Evolutionary conservation across 1,284 basidiomycete genomes (phyloP), one percentile per base, ranked within the genome.

Genomic region (Agroathelia rolfsii): DNA sequence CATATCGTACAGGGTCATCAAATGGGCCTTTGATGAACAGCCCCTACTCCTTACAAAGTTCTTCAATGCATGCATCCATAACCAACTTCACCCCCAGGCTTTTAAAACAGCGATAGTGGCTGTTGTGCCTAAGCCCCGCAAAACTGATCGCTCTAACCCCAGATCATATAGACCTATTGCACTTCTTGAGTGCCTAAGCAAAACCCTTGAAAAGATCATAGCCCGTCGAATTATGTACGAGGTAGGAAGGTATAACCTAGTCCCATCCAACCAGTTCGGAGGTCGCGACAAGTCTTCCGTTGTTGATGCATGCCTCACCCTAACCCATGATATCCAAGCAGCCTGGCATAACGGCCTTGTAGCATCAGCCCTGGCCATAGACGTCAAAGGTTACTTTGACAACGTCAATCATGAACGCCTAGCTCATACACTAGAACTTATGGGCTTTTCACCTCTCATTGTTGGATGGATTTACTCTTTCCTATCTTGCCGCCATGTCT

Each of bases 311-410:
- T 21, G 45, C 5, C 42, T 52, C 0, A 24, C 45, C 1, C 43
- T 52, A 21, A 32, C 35, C 0, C 45, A 55, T 25, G 52, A 54
- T 30, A 38, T 54, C 0, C 34, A 54, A 10, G 39, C 46, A 3
- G 51, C 46, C 9, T 41, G 44, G 39, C 45, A 48, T 24, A 24
- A 46, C 16, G 34, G 37, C 3, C 34, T 38, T 16, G 43, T 43
- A 5, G 44, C 49, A 3, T 48, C 49, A 0, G 42, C 44, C 1
- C 41, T 54, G 4, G 50, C 49, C 0, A 49, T 55, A 27, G 46
- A 55, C 25, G 52, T 55, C 9, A 48, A 47, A 30, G 51, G 52
- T 0, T 53, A 44, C 36, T 56, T 55, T 34, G 46, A 54, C 40
- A 43, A 42, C 35, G 44, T 56, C 14, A 51, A 53, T 34, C 51